phyloP scores from a whole-genome alignment of 495 filamentous ascomycete genomes.

The Hamigera avellanea region DNA sequence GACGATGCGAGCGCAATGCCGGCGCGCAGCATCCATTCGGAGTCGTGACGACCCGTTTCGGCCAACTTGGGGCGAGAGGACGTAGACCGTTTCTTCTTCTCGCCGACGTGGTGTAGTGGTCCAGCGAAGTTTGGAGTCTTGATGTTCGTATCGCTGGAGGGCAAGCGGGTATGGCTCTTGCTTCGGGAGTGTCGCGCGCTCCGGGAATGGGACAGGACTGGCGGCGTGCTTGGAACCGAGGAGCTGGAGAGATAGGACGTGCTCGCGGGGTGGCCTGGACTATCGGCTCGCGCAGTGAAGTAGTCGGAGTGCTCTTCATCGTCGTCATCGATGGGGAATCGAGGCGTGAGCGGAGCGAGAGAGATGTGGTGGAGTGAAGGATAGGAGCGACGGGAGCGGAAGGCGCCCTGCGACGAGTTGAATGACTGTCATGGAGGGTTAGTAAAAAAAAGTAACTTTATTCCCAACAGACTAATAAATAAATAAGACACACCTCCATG shows the following conservation, averaged over 20 bases:
- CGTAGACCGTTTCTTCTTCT: conserved; percentile 7
- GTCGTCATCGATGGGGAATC: conserved; percentile 49
- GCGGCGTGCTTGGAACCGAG: conserved; percentile 33
- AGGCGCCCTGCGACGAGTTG: conserved; percentile 16
- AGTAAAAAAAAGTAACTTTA: no score
- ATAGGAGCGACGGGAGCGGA: conserved; percentile 34
- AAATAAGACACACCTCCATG: no score
- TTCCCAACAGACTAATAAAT: no score
- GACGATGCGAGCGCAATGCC: conserved; percentile 60
- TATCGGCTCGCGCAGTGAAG: conserved; percentile 15
- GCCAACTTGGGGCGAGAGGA: conserved; percentile 3
- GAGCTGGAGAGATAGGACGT: conserved; percentile 33
- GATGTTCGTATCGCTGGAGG: conserved; percentile 27
- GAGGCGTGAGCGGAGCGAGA: conserved; percentile 54
- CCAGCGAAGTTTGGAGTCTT: conserved; percentile 12
- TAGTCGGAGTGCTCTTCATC: conserved; percentile 18
- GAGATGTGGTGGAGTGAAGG: conserved; percentile 38
- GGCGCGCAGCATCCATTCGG: conserved; percentile 66
- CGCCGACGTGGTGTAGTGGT: conserved; percentile 8
- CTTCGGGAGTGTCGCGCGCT: conserved; percentile 27
- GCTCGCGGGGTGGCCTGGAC: conserved; percentile 10
- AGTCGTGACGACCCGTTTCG: conserved; percentile 26
- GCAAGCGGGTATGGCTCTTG: conserved; percentile 24
- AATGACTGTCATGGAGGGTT: conserved; percentile 1
- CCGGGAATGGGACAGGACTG: conserved; percentile 38